Conservation (phyloP, 441 rosid genomes). For the Macaranga tanarius region DNA sequence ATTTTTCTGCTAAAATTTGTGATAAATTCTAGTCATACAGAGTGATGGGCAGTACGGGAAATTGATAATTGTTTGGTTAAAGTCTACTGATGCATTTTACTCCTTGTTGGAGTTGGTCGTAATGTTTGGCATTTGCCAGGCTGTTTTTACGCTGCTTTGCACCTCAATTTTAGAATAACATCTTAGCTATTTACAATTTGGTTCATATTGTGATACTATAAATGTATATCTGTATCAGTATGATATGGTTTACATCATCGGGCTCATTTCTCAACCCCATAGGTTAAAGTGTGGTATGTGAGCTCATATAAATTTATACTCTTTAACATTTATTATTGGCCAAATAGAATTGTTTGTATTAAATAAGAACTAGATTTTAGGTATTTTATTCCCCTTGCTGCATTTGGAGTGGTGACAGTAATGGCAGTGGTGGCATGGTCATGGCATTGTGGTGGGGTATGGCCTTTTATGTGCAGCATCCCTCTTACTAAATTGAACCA, state of each 20-base stretch:
- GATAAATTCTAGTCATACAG: neutral
- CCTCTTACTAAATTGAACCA: neutral
- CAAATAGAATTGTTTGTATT: neutral
- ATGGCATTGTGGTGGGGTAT: neutral
- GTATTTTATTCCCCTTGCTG: neutral
- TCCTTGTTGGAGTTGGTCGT: conserved; percentile 3
- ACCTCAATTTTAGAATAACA: neutral
- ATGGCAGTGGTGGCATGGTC: neutral
- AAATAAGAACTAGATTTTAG: neutral
- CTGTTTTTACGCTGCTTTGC: neutral
- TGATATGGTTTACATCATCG: conserved; percentile 1
- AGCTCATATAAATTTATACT: no score
- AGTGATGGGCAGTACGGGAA: neutral
- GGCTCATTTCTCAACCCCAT: neutral
- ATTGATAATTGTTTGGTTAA: neutral
- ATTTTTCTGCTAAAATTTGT: neutral
- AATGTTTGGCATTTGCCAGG: neutral
- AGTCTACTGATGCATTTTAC: neutral
- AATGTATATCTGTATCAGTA: neutral
- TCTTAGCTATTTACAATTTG: neutral
- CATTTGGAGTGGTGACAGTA: neutral
- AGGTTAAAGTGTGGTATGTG: neutral
- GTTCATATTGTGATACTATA: neutral
- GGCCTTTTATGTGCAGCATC: neutral
- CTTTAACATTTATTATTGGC: no score